Percentiles rank a stretch among this genome's conserved stretches.
phyloP scores from a whole-genome alignment of 148 eudicot species.

The Rhododendron vialii region DNA sequence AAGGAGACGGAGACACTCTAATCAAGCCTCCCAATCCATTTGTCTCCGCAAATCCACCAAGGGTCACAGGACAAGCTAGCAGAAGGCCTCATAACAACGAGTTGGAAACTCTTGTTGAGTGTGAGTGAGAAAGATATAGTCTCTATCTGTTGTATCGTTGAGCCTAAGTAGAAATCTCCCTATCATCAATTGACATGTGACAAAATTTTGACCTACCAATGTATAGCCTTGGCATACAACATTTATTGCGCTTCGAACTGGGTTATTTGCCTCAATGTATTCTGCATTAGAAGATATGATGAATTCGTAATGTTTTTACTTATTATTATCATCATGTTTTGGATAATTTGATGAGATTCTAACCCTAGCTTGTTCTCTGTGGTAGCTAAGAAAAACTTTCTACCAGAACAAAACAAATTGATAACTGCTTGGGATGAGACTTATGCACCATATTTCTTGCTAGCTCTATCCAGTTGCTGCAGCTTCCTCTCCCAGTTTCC shows the following conservation, averaged over 20 bases:
- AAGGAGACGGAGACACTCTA: not conserved
- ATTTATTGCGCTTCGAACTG: too few relatives aligned
- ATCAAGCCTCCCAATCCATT: slow-evolving; percentile 13
- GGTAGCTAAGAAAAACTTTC: not conserved
- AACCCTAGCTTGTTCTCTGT: too few relatives aligned
- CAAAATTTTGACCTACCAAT: too few relatives aligned
- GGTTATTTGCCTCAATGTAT: too few relatives aligned
- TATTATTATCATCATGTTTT: too few relatives aligned
- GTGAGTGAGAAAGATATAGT: not conserved
- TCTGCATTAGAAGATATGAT: too few relatives aligned
- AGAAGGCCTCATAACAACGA: not conserved
- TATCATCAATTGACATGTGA: not conserved
- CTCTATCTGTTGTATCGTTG: too few relatives aligned
- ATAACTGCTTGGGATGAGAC: slow-evolving; percentile 18
- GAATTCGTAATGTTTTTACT: too few relatives aligned
- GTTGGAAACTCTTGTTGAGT: not conserved
- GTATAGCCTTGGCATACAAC: too few relatives aligned
- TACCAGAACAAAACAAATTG: too few relatives aligned
- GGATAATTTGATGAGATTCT: too few relatives aligned
- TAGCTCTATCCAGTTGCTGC: slow-evolving; percentile 29
- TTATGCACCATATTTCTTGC: slow-evolving; percentile 25
- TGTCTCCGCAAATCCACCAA: not conserved
- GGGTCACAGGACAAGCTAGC: not conserved
- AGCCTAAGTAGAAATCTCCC: not conserved
- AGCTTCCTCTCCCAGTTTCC: slow-evolving; percentile 34